Percentiles rank a stretch among this genome's conserved stretches.
Conservation (phyloP, 164 flowering plant genomes). For the Liquidambar formosana region DNA sequence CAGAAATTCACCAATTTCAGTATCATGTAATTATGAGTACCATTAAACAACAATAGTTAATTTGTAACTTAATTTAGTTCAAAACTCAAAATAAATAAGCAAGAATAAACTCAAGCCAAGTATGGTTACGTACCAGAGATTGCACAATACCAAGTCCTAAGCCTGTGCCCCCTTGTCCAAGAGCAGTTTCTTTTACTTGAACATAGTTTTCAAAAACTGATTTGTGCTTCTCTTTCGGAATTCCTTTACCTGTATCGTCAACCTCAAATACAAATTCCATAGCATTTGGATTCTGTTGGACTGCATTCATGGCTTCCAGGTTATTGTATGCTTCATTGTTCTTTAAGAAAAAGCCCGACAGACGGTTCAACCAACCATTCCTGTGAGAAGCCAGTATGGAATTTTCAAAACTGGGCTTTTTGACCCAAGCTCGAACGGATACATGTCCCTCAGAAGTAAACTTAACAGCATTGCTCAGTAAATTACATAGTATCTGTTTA, state of each 20-base stretch:
- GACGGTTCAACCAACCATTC: conserved; percentile 7
- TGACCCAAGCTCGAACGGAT: conserved; percentile 60
- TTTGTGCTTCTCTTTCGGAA: conserved; percentile 70
- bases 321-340: conserved; percentile 9
- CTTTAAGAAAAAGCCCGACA: conserved; percentile 16
- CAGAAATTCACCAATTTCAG: too few species aligned
- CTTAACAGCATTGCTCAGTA: conserved; percentile 87
- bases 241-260: conserved; percentile 85
- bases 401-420: conserved; percentile 41
- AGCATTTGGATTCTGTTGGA: conserved; percentile 22
- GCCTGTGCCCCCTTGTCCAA: conserved; percentile 69
- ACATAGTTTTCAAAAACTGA: conserved; percentile 81
- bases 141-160: conserved; percentile 93
- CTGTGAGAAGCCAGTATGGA: conserved; percentile 16
- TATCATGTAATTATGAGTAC: too few species aligned
- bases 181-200: conserved; percentile 72
- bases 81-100: too few species aligned
- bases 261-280: conserved; percentile 73
- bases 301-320: conserved; percentile 9
- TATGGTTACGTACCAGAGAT: conserved; percentile 52
- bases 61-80: too few species aligned
- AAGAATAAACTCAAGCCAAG: too few species aligned
- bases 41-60: too few species aligned
- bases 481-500: conserved; percentile 62
- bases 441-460: conserved; percentile 77